phyloP scores from a whole-genome alignment of 176 grass and related monocot genomes.

The Triticum dicoccoides region DNA sequence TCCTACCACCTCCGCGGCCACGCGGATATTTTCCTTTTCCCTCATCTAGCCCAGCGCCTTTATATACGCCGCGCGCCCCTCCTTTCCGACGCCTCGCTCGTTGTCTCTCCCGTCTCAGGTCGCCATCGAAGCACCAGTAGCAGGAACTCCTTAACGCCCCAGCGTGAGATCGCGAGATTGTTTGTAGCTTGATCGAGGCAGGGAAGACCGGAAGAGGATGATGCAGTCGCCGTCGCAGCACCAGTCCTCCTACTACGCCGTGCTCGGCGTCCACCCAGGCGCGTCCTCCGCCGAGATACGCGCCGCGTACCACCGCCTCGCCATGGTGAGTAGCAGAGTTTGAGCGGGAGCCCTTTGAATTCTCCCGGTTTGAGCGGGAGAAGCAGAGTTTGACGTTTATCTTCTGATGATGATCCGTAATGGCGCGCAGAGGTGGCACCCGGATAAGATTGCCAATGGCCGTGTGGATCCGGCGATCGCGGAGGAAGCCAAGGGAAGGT shows the following conservation, averaged over 20 bases:
- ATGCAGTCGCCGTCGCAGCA: background rate
- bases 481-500: slow-evolving; percentile 72
- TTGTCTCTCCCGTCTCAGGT: background rate
- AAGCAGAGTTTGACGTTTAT: background rate
- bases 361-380: background rate
- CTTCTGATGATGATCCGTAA: background rate
- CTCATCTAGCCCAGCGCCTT: background rate
- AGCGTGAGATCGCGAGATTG: background rate
- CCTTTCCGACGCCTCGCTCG: background rate
- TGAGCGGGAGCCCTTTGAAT: background rate
- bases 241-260: slow-evolving; percentile 59
- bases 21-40: slow-evolving; percentile 29
- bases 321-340: slow-evolving; percentile 48
- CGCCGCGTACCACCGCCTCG: slow-evolving; percentile 70
- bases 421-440: slow-evolving; percentile 73
- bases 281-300: slow-evolving; percentile 73
- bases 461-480: slow-evolving; percentile 42
- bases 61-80: slow-evolving; percentile 33
- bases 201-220: slow-evolving; percentile 3
- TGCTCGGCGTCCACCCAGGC: slow-evolving; percentile 58
- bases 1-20: background rate
- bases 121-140: background rate
- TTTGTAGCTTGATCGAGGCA: background rate
- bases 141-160: background rate
- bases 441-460: slow-evolving; percentile 49